Conservation (phyloP, 1,284 basidiomycete genomes). For the Apiotrichum sp. region DNA sequence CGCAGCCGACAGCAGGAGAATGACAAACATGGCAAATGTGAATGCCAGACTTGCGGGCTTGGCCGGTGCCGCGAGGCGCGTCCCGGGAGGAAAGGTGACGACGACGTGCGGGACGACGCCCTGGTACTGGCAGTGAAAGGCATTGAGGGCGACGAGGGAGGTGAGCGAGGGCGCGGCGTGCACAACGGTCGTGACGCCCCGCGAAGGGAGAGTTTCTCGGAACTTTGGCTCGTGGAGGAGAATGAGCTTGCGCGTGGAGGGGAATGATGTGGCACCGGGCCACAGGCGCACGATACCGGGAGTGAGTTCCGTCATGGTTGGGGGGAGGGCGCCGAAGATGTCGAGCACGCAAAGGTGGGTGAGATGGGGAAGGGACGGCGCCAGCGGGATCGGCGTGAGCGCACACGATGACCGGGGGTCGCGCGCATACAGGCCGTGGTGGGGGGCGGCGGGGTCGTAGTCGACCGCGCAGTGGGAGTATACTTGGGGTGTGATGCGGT, state of each 20-base stretch:
- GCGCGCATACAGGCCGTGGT: background rate
- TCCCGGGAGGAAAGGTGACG: background rate
- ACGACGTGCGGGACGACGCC: background rate
- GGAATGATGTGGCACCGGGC: background rate
- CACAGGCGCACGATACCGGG: background rate
- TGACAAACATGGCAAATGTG: background rate
- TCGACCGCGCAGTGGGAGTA: background rate
- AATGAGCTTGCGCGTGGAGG: background rate
- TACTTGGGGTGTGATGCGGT: background rate
- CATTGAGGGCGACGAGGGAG: background rate
- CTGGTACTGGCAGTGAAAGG: background rate
- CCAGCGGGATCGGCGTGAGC: too few relatives aligned
- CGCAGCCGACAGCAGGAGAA: background rate
- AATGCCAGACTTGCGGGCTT: too few relatives aligned
- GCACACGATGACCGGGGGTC: background rate
- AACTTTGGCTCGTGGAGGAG: background rate
- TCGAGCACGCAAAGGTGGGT: background rate
- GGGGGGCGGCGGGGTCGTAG: background rate
- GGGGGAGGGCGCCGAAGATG: background rate
- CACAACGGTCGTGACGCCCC: background rate
- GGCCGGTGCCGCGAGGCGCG: background rate
- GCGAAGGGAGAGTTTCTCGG: background rate
- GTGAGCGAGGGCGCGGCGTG: background rate
- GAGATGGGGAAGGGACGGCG: background rate
- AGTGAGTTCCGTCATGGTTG: background rate